Percentiles rank a stretch among this genome's conserved stretches.
Evolutionary conservation across 257 asterid species (phyloP).

Genomic region (Buddleja alternifolia): DNA sequence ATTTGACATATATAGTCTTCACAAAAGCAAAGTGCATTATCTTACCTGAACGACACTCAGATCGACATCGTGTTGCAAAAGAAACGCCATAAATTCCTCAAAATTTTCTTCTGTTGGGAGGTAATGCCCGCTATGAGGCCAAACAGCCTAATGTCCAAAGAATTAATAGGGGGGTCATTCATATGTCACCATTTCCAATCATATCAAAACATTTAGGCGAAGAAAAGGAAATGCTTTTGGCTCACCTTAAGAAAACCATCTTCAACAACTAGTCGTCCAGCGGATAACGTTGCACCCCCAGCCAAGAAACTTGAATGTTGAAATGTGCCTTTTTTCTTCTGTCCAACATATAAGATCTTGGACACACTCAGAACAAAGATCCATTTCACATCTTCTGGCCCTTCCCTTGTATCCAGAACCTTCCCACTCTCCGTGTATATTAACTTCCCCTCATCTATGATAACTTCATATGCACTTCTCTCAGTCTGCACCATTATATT

Average conservation of each 20-base stretch:
- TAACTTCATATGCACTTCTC: conserved; percentile 68
- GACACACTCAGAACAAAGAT: conserved; percentile 83
- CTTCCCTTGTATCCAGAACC: conserved; percentile 68
- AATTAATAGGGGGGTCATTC: too few species aligned
- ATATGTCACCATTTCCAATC: neutral
- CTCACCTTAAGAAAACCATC: conserved; percentile 76
- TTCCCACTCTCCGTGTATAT: conserved; percentile 58
- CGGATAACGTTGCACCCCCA: conserved; percentile 90
- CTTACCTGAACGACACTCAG: conserved; percentile 66
- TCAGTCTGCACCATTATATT: conserved; percentile 51
- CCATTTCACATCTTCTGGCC: conserved; percentile 77
- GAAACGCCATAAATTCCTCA: conserved; percentile 74
- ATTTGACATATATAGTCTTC: neutral
- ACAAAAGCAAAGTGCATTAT: neutral
- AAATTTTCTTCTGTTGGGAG: conserved; percentile 93
- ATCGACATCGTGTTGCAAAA: conserved; percentile 61
- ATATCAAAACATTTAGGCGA: neutral
- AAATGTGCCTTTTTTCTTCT: conserved; percentile 77
- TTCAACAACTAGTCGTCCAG: conserved; percentile 80
- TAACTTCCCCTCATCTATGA: conserved; percentile 58
- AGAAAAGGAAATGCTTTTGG: neutral
- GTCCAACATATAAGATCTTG: conserved; percentile 65
- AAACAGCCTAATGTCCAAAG: conserved; percentile 59
- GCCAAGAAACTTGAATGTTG: conserved; percentile 98
- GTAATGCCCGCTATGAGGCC: conserved; percentile 99